Evolutionary conservation across 176 grass and related monocot species (phyloP), one percentile per base, ranked within the genome.

Genomic region (Zoysia japonica): DNA sequence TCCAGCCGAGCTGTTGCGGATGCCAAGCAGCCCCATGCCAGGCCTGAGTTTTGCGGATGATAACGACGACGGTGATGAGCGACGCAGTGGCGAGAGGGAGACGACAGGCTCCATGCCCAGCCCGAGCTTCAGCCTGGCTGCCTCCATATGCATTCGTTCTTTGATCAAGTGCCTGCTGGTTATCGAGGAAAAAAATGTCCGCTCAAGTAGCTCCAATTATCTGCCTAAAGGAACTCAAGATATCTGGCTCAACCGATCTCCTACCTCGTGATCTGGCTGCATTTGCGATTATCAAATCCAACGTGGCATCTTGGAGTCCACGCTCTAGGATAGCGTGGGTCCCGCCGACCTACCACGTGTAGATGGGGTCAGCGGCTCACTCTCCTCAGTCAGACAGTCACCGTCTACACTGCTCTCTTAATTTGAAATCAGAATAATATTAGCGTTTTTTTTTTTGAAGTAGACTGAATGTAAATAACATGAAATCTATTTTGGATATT

Each of bases 251-350:
- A 28, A 28, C 28, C 28, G 5, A 2, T 19, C 8, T 8, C 17
- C 17, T 15, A 12, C 54, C 3, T 0, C 19, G 41, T 19, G 19
- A 13, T 16, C 2, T 20, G 17, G 17, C 45, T 78, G 75, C 39
- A 68, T 68, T 6, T 50, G 57, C 38, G 50, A 65, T 54, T 60
- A 3, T 10, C 2, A 12, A 60, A 10, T 35, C 84, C 55, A 46
- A 81, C 55, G 78, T 87, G 85, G 85, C 85, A 15, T 62, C 3
- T 3, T 15, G 63, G 6, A 17, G 72, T 76, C 63, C 85, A 17
- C 78, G 5, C 0, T 38, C 14, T 10, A 11, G 37, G 85, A 87
- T 87, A 76, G 3, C 72, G 72, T 76, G 65, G 85, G 85, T 1
- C 65, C 78, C 71, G 0, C 13, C 17, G 17, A 6, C 7, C 20